Percentiles rank a stretch among this genome's conserved stretches.
Conservation (phyloP, 306 rosid genomes). For the Arachis hypogaea region DNA sequence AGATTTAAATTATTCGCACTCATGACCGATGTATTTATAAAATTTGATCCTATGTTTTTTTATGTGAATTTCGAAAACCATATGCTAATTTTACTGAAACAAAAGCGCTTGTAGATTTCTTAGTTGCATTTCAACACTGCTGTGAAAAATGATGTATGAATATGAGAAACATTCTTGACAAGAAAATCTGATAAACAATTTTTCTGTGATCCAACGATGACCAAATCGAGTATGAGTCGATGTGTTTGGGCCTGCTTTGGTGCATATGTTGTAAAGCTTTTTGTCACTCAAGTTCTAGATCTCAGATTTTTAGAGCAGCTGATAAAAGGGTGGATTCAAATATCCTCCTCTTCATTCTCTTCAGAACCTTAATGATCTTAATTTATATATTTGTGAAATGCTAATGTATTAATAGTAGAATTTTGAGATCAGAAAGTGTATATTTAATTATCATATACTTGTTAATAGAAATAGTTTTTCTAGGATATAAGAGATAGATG, state of each 20-base stretch:
- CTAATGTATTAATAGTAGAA: background rate
- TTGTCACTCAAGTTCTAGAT: conserved; percentile 51
- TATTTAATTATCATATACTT: background rate
- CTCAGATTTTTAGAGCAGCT: conserved; percentile 44
- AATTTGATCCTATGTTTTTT: too few species aligned
- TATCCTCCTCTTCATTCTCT: conserved; percentile 17
- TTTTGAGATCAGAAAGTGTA: conserved; percentile 11
- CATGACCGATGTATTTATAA: too few species aligned
- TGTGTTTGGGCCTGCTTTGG: conserved; percentile 72
- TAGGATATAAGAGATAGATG: background rate
- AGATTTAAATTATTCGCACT: background rate
- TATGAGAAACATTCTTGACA: background rate
- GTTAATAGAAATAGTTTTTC: background rate
- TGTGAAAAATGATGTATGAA: background rate
- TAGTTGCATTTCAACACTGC: conserved; percentile 12
- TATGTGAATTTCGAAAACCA: conserved; percentile 1
- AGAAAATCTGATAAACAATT: conserved; percentile 20
- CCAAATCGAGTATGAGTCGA: conserved; percentile 63
- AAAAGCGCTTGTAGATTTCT: background rate
- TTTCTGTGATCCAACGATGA: conserved; percentile 60
- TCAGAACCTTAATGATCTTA: conserved; percentile 33
- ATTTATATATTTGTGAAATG: background rate
- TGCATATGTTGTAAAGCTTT: conserved; percentile 66
- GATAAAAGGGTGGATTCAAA: conserved; percentile 34
- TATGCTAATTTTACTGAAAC: background rate